phyloP scores from a whole-genome alignment of 345 rosid species.

The Eucalyptus lansdowneana region DNA sequence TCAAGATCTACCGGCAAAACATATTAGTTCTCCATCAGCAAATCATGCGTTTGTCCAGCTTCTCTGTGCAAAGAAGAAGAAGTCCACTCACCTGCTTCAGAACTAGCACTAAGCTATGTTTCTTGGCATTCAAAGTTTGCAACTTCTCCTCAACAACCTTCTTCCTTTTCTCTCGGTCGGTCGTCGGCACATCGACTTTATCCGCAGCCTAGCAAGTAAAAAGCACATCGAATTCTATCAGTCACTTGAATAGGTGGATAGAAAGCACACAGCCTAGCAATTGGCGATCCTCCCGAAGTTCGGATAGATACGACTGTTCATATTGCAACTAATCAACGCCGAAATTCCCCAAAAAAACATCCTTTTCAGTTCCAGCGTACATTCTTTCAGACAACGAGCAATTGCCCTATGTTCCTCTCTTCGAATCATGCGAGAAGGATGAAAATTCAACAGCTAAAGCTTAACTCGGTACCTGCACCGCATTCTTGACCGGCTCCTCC shows the following conservation, averaged over 20 bases:
- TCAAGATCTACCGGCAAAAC: slow-evolving; percentile 41
- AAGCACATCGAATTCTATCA: background rate
- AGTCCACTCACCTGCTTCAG: slow-evolving; percentile 57
- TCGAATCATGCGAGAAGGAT: background rate
- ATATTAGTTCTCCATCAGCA: background rate
- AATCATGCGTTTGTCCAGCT: background rate
- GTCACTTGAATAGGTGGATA: background rate
- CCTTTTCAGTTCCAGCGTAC: background rate
- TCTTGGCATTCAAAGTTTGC: slow-evolving; percentile 63
- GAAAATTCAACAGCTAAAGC: background rate
- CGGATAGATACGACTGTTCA: background rate
- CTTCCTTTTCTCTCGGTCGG: slow-evolving; percentile 41
- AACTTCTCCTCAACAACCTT: slow-evolving; percentile 66
- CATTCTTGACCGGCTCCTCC: slow-evolving; percentile 3
- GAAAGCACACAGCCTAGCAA: background rate
- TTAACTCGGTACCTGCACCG: slow-evolving; percentile 12
- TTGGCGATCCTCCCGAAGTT: background rate
- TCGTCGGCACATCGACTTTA: slow-evolving; percentile 6
- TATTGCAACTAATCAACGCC: background rate
- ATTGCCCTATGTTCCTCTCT: rapidly evolving
- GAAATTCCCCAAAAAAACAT: background rate
- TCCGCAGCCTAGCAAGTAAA: slow-evolving; percentile 14
- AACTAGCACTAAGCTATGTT: slow-evolving; percentile 79
- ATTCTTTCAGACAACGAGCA: background rate
- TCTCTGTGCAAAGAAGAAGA: background rate